Evolutionary conservation across 179 eudicot genomes (phyloP).

Genomic region (Beta corolliflora): DNA sequence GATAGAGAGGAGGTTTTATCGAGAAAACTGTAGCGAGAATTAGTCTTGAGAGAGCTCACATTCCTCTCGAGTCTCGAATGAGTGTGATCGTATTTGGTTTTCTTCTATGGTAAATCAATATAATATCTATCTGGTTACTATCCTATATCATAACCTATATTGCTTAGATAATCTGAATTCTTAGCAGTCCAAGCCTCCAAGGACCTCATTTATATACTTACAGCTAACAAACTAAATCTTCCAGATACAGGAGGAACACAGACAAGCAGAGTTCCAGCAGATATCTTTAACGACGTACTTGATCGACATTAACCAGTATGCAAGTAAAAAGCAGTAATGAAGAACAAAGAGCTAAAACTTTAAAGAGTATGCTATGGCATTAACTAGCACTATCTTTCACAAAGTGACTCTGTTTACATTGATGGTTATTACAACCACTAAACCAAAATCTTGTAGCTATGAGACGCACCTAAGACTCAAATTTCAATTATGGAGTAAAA

Average conservation of each 20-base stretch:
- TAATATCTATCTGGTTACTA: no score
- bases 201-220: neutral
- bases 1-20: no score
- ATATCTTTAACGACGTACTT: neutral
- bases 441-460: neutral
- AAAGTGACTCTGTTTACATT: neutral
- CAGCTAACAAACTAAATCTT: neutral
- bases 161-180: neutral
- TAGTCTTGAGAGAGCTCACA: no score
- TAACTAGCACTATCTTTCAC: neutral
- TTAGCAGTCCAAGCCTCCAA: neutral
- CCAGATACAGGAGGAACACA: neutral
- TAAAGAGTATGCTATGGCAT: neutral
- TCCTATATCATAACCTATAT: no score
- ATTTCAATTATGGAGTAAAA: neutral
- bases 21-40: no score
- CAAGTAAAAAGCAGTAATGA: neutral
- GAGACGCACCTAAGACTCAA: neutral
- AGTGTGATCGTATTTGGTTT: no score
- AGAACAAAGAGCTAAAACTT: neutral
- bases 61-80: no score
- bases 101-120: no score
- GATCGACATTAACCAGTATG: neutral
- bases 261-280: neutral
- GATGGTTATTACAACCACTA: neutral